Conservation (phyloP, 495 filamentous ascomycete genomes). For the Aspergillus hancockii region DNA sequence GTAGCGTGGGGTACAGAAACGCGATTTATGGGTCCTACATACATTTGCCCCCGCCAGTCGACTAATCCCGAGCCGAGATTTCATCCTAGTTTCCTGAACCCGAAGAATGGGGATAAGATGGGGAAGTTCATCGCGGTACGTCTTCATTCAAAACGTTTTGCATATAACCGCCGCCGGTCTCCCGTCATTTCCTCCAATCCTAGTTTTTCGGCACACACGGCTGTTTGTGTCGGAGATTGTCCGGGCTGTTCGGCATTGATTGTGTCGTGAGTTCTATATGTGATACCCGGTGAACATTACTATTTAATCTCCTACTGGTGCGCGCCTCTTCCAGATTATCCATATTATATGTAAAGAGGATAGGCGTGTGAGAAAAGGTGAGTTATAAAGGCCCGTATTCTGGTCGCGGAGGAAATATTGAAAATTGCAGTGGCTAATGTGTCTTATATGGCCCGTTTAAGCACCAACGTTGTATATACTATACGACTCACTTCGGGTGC, state of each 20-base stretch:
- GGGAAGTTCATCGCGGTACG: not conserved
- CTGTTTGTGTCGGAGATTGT: constrained; percentile 15
- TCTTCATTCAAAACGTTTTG: not conserved
- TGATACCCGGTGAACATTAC: not conserved
- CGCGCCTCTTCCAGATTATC: not conserved
- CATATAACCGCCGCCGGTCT: constrained; percentile 2
- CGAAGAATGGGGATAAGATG: not conserved
- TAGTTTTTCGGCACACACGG: constrained; percentile 8
- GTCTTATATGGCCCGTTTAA: not conserved
- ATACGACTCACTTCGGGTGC: not conserved
- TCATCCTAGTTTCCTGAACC: not conserved
- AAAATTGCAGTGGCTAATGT: not conserved
- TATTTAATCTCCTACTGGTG: not conserved
- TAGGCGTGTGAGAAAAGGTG: not conserved
- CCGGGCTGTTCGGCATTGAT: constrained; percentile 15
- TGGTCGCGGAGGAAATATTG: not conserved
- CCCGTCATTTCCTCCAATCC: not conserved
- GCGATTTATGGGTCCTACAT: constrained; percentile 4
- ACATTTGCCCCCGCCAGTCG: not conserved
- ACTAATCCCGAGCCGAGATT: constrained; percentile 21
- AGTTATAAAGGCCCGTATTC: not conserved
- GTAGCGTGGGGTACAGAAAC: constrained; percentile 23
- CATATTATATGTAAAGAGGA: not conserved
- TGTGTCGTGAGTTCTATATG: not conserved
- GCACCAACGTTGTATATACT: not conserved